phyloP scores from a whole-genome alignment of 306 rosid genomes.

The Sesbania bispinosa region DNA sequence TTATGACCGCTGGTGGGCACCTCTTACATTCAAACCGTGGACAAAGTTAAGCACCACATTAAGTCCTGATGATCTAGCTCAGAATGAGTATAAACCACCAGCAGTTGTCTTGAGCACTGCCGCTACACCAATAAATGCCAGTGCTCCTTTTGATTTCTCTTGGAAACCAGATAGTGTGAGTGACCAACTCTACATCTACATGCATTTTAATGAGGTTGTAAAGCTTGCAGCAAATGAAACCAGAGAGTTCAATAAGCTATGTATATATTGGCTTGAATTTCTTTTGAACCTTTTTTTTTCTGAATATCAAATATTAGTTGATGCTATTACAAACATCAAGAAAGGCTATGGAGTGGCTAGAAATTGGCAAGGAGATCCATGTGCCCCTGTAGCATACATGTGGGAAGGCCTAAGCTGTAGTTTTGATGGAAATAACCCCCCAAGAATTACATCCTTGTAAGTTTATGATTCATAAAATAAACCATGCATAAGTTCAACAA shows the following conservation, averaged over 20 bases:
- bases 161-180: neutral
- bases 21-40: neutral
- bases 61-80: neutral
- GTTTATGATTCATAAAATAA: constrained; percentile 8
- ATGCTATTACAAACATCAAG: constrained; percentile 51
- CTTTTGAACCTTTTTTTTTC: neutral
- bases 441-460: constrained; percentile 55
- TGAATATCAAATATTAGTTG: constrained; percentile 34
- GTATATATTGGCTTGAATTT: neutral
- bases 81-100: constrained; percentile 17
- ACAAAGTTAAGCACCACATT: constrained; percentile 9
- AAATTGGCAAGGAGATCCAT: constrained; percentile 70
- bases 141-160: neutral
- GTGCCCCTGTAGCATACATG: constrained; percentile 34
- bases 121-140: neutral
- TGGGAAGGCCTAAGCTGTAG: constrained; percentile 62
- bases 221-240: constrained; percentile 19
- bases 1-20: constrained; percentile 30
- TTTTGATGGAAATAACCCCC: neutral
- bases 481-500: neutral
- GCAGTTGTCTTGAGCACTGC: constrained; percentile 39
- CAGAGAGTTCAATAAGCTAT: constrained; percentile 24
- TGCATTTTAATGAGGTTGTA: constrained; percentile 36
- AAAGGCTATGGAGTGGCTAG: constrained; percentile 35
- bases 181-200: neutral